These are phyloP conservation scores for Linderina pennispora DNA, from an alignment of 192 early-diverging fungal species.

Conservation along the genomic window DNA sequence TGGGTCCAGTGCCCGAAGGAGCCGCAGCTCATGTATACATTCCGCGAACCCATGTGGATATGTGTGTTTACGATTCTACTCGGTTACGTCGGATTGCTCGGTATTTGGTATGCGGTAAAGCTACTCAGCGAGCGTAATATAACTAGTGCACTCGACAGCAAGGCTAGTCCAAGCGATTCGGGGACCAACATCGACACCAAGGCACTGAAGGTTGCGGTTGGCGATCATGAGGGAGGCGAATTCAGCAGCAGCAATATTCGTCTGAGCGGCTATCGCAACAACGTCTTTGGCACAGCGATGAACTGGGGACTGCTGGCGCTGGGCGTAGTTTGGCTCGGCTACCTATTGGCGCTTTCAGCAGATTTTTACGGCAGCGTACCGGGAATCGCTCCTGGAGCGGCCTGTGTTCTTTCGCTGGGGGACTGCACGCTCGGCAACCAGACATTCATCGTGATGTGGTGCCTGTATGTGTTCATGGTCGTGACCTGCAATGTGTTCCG, in stretches of 20 bases:
- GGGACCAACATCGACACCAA: too few species aligned
- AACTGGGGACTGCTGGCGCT: constrained; percentile 21
- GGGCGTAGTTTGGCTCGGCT: constrained; percentile 28
- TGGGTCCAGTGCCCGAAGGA: constrained; percentile 28
- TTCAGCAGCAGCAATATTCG: background rate
- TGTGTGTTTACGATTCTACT: constrained; percentile 37
- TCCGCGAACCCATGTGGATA: constrained; percentile 31
- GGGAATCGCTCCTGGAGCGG: too few species aligned
- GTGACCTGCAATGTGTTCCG: constrained; percentile 29
- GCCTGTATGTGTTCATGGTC: constrained; percentile 44
- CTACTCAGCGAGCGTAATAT: constrained; percentile 17
- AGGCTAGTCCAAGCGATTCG: too few species aligned
- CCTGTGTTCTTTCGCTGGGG: constrained; percentile 50
- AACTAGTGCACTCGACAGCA: too few species aligned
- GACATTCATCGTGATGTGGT: constrained; percentile 48
- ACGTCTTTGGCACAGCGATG: constrained; percentile 41
- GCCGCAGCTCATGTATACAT: constrained; percentile 32
- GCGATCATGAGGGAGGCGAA: too few species aligned
- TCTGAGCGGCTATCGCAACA: constrained; percentile 29
- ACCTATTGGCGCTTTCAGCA: constrained; percentile 33
- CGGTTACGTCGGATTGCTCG: too few species aligned
- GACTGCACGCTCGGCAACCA: constrained; percentile 38
- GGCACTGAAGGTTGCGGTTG: too few species aligned
- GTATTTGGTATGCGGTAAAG: constrained; percentile 48
- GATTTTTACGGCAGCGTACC: constrained; percentile 53